Evolutionary conservation across 306 rosid genomes (phyloP).

Genomic region (Macrotyloma uniflorum): DNA sequence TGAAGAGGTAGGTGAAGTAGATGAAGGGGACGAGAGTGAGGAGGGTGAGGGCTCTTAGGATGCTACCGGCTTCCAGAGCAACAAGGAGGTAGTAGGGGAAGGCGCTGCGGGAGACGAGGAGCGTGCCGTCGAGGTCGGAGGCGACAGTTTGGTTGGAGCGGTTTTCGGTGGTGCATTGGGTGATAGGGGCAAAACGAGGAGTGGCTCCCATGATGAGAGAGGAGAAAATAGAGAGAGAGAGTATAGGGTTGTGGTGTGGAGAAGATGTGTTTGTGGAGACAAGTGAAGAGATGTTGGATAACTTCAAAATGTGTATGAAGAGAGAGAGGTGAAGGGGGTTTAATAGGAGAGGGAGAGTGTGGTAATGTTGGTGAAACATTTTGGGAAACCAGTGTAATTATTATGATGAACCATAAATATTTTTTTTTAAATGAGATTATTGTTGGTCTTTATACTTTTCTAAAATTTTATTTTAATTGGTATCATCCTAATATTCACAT

Average conservation of each 20-base stretch:
- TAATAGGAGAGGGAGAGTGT: conserved; percentile 42
- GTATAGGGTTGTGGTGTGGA: not conserved
- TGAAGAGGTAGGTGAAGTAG: conserved; percentile 59
- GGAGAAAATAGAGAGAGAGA: not conserved
- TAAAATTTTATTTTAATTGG: no score
- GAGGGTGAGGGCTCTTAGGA: conserved; percentile 65
- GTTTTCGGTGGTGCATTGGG: conserved; percentile 63
- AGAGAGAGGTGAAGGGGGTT: conserved; percentile 43
- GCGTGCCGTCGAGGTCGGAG: conserved; percentile 83
- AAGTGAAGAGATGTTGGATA: not conserved
- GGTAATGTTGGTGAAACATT: conserved; percentile 32
- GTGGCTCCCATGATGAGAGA: conserved; percentile 53
- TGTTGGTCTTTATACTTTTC: no score
- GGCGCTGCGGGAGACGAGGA: conserved; percentile 66
- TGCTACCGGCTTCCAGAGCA: conserved; percentile 82
- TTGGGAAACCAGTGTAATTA: conserved; percentile 14
- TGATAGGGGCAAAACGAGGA: conserved; percentile 56
- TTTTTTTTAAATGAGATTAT: no score
- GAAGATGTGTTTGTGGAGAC: conserved; percentile 9
- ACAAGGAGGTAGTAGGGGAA: conserved; percentile 90
- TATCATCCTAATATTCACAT: no score
- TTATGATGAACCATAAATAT: no score
- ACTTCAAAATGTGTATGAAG: conserved; percentile 29
- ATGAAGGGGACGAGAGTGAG: conserved; percentile 62
- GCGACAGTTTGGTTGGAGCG: conserved; percentile 77